Evolutionary conservation across 2,329 filamentous ascomycete genomes (phyloP).

Genomic region (Diplodia sapinea): DNA sequence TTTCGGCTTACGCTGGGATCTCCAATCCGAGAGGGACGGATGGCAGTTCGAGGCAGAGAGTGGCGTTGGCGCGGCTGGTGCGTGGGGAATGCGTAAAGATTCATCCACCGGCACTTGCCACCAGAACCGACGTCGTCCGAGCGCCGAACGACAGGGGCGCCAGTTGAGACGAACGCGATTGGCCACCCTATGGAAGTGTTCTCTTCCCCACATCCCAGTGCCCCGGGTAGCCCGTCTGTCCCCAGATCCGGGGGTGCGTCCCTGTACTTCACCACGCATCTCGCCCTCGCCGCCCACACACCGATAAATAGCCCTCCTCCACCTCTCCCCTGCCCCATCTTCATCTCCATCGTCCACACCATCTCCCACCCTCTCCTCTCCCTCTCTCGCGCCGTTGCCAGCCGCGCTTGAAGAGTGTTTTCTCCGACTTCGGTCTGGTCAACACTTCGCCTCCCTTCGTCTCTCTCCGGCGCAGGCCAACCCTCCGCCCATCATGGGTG

Average conservation of each 20-base stretch:
- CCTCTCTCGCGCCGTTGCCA: background rate
- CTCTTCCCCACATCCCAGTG: slow-evolving; percentile 21
- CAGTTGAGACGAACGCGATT: background rate
- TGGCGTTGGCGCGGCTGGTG: background rate
- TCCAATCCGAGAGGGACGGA: background rate
- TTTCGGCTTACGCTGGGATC: slow-evolving; percentile 3
- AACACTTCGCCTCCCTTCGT: background rate
- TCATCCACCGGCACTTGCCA: slow-evolving; percentile 19
- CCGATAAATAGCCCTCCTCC: slow-evolving; percentile 18
- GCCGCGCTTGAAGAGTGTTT: slow-evolving; percentile 1
- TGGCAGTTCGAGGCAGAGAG: background rate
- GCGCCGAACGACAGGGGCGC: slow-evolving; percentile 3
- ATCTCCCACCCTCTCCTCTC: background rate
- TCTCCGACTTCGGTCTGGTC: background rate
- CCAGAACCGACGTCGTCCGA: background rate
- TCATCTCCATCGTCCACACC: background rate
- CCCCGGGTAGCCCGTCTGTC: slow-evolving; percentile 6
- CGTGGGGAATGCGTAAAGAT: slow-evolving; percentile 24
- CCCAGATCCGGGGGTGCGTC: slow-evolving; percentile 24
- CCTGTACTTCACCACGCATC: slow-evolving; percentile 16
- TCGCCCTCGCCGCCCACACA: background rate
- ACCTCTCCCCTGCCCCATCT: background rate
- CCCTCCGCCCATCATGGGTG: slow-evolving; percentile 40
- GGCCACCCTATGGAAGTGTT: slow-evolving; percentile 20
- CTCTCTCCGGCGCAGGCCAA: background rate